Evolutionary conservation across 345 rosid species (phyloP).

Genomic region (Citrus australasica): DNA sequence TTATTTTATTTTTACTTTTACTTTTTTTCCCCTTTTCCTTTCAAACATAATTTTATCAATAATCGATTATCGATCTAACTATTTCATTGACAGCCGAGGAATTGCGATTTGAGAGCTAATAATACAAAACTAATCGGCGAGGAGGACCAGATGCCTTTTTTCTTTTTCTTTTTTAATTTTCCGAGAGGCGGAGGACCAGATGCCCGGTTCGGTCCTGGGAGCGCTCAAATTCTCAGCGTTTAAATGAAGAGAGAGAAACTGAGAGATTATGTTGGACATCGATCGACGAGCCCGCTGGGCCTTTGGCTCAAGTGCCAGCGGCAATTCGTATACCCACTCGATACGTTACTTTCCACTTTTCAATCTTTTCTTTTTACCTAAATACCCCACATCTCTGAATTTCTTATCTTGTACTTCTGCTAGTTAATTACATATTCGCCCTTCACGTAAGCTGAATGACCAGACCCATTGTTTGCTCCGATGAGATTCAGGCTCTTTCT

Average conservation of each 20-base stretch:
- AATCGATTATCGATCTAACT: not conserved
- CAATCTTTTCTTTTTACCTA: not conserved
- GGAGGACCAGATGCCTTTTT: not conserved
- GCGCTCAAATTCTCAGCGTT: conserved; percentile 8
- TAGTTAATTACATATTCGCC: not conserved
- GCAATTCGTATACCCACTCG: conserved; percentile 10
- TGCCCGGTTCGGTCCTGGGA: not conserved
- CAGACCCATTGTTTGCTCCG: not conserved
- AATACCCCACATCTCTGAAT: not conserved
- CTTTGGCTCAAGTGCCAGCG: not conserved
- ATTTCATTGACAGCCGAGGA: not conserved
- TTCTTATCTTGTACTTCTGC: no score
- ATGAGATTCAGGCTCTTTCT: not conserved
- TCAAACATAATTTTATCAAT: not conserved
- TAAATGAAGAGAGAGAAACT: conserved; percentile 10
- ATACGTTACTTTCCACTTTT: not conserved
- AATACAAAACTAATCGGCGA: conserved; percentile 3
- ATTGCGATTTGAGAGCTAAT: not conserved
- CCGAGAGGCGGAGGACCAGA: not conserved
- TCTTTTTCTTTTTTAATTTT: no score
- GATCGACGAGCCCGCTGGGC: conserved; percentile 14
- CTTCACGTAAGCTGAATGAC: not conserved
- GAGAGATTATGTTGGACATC: conserved; percentile 2
- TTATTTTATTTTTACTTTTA: not conserved
- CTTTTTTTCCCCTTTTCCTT: not conserved